Evolutionary conservation across 73 alveolate genomes (phyloP).

Genomic region (Tetrahymena elliotti): DNA sequence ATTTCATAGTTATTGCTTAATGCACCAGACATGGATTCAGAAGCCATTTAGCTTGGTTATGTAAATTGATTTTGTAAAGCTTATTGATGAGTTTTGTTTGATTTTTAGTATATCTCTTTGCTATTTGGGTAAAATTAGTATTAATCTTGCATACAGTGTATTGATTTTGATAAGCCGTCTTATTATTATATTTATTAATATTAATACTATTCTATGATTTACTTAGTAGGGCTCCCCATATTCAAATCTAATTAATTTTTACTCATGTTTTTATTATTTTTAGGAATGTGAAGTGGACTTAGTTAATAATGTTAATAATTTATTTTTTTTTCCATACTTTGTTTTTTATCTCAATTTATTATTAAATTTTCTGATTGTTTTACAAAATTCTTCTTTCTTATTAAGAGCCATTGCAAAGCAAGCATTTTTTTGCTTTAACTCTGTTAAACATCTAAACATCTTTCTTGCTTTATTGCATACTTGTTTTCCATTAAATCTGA

Average conservation of each 20-base stretch:
- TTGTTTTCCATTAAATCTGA: too few species aligned
- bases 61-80: neutral
- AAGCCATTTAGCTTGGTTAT: neutral
- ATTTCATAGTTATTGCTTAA: neutral
- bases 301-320: neutral
- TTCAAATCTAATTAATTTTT: neutral
- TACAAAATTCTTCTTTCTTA: neutral
- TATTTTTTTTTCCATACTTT: neutral
- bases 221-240: neutral
- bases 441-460: neutral
- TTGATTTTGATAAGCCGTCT: neutral
- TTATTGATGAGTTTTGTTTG: neutral
- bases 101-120: neutral
- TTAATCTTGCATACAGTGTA: neutral
- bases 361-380: neutral
- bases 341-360: neutral
- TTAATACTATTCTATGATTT: neutral
- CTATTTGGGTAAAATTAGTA: neutral
- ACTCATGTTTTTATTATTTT: neutral
- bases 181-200: neutral
- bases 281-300: neutral
- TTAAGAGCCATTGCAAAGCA: neutral
- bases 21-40: neutral
- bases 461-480: neutral
- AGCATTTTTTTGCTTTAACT: neutral